Base-by-base conservation (phyloP, 108 stramenopile genomes). In the Mayamaea pseudoterrestris region DNA sequence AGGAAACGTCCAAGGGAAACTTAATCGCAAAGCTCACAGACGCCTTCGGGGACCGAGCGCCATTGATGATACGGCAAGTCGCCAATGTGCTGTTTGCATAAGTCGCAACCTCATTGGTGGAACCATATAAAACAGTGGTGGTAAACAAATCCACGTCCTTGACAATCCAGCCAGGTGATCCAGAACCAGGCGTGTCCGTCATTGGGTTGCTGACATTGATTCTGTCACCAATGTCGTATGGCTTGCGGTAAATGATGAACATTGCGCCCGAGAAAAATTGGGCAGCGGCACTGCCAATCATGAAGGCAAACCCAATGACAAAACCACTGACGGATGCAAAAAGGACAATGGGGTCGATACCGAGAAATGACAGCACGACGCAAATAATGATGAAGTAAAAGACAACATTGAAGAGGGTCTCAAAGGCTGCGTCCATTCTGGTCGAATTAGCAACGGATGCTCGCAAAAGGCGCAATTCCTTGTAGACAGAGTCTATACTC, bases 181-280 rank as follows among this genome's bases (percentile, higher is more conserved):
- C 82, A 27, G 32, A 47, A 9, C 61, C 9, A 45, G 30, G 47
- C 16, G 75, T 66, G 22, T 67, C 66, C 0, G 5, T 16, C 21
- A 66, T 44, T 1, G 68, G 57, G 43, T 73, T 56, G 5, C 60
- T 53, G 21, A 76, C 41, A 30, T 61, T 20, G 44, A 82, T 78
- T 9, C 71, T 50, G 30, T 83, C 81, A 29, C 81, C 81, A 47
- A 83, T 73, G 41, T 64, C 71, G 53, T 78, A 83, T 3, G 81
- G 81, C 6, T 61, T 56, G 41, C 71, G 52, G 14, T 60, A 72
- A 26, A 78, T 50, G 30, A 82, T 67, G 30, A 82, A 57, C 14
- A 82, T 36, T 22, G 75, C 29, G 5, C 80, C 80, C 57, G 66
- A 71, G 45, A 66, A 66, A 28, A 55, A 65, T 20, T 65, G 60